phyloP scores from a whole-genome alignment of 176 grass and related monocot genomes.

The Carex kokanica region DNA sequence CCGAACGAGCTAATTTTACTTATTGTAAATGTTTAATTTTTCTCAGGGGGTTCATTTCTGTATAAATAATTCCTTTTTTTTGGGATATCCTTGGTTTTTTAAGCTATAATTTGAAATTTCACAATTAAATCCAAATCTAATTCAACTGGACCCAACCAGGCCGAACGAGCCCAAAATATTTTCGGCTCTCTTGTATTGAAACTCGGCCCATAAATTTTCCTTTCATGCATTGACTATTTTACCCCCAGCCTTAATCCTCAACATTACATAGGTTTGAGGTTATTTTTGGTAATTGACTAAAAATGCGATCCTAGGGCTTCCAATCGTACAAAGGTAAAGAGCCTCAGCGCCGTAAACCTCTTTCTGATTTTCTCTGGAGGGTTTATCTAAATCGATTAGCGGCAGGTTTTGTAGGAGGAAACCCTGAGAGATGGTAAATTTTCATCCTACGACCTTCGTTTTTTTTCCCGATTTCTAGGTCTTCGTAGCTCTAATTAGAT shows the following conservation, averaged over 20 bases:
- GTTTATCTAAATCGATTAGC: not conserved
- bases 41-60: no score
- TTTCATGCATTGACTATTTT: not conserved
- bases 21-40: no score
- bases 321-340: not conserved
- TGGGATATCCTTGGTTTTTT: no score
- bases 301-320: not conserved
- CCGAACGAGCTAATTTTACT: no score
- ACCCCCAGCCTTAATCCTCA: not conserved
- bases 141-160: not conserved
- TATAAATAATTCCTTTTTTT: no score
- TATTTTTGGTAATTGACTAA: not conserved
- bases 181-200: not conserved
- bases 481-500: not conserved
- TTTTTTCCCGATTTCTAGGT: not conserved
- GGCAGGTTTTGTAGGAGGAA: not conserved
- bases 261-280: not conserved
- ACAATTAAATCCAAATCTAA: not conserved
- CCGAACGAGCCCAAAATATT: not conserved
- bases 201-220: not conserved
- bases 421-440: not conserved
- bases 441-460: not conserved
- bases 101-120: no score
- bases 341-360: slow-evolving; percentile 6
- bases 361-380: not conserved